These are phyloP conservation scores for Colletotrichum karsti DNA, from an alignment of 2,329 filamentous ascomycete species.

Conservation along the genomic window DNA sequence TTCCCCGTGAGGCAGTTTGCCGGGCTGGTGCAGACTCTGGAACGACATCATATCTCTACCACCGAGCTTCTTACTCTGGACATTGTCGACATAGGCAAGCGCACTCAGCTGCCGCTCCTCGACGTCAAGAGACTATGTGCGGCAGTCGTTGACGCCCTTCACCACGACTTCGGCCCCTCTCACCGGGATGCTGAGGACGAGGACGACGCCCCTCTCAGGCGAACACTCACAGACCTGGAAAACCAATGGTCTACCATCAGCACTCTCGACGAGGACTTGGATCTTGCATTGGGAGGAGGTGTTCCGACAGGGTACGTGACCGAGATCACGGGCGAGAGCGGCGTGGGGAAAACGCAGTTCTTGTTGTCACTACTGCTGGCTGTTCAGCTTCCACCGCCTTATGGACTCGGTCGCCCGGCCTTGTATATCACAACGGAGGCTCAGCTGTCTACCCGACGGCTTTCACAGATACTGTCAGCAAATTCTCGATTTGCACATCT, in stretches of 20 bases:
- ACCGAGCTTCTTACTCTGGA: conserved; percentile 89
- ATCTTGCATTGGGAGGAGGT: conserved; percentile 77
- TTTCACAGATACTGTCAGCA: conserved; percentile 78
- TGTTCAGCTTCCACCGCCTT: conserved; percentile 80
- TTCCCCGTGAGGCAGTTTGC: conserved; percentile 78
- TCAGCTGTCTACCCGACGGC: conserved; percentile 80
- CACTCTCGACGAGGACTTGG: conserved; percentile 80
- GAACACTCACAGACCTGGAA: conserved; percentile 16
- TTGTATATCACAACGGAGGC: conserved; percentile 96
- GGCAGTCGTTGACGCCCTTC: conserved; percentile 73
- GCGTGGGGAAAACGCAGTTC: conserved; percentile 94
- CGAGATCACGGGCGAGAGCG: conserved; percentile 92
- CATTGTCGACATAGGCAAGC: conserved; percentile 82
- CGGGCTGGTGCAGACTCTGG: conserved; percentile 80
- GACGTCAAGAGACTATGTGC: conserved; percentile 80
- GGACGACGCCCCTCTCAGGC: neutral
- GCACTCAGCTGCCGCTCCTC: conserved; percentile 81
- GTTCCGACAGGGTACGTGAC: conserved; percentile 84
- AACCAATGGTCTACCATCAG: conserved; percentile 67
- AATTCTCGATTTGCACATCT: conserved; percentile 66
- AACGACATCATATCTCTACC: conserved; percentile 79
- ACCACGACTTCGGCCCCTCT: conserved; percentile 60
- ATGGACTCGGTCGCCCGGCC: conserved; percentile 75
- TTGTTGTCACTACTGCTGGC: conserved; percentile 86
- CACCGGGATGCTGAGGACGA: neutral